A percentile compares a stretch with the other conserved stretches of the same genome.
Conservation (phyloP, 306 rosid species). For the Astragalus glycyphyllos region DNA sequence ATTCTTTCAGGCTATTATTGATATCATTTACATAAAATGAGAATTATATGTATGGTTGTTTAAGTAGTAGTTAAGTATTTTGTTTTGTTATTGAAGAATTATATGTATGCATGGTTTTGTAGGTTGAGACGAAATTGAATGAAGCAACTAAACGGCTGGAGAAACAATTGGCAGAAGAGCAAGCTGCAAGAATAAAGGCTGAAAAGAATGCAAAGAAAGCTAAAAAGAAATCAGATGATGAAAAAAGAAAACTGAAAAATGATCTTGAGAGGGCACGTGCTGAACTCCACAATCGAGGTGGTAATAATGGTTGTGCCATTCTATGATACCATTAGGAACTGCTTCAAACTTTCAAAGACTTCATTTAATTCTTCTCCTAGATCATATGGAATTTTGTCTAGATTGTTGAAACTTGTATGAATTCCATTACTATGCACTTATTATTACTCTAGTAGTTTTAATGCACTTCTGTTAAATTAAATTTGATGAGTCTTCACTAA, state of each 20-base stretch:
- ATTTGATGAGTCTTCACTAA: too few species aligned
- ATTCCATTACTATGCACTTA: neutral
- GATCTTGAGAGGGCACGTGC: constrained; percentile 74
- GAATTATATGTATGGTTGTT: too few species aligned
- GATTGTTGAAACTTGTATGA: neutral
- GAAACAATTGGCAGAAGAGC: constrained; percentile 77
- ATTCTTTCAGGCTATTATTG: too few species aligned
- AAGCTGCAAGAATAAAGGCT: constrained; percentile 70
- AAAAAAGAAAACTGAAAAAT: constrained; percentile 68
- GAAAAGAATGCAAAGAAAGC: constrained; percentile 65
- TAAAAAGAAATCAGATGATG: constrained; percentile 65
- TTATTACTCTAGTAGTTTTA: neutral
- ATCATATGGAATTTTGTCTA: constrained; percentile 12
- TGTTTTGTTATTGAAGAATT: constrained; percentile 5
- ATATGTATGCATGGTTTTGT: constrained; percentile 25
- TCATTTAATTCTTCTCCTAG: neutral
- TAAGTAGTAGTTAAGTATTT: neutral
- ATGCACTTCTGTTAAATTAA: too few species aligned
- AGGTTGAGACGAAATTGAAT: constrained; percentile 76
- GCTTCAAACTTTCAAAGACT: constrained; percentile 11
- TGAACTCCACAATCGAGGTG: constrained; percentile 70
- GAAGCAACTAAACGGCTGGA: constrained; percentile 73
- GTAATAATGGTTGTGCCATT: constrained; percentile 58
- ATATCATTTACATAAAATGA: too few species aligned
- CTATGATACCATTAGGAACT: constrained; percentile 44